phyloP scores from a whole-genome alignment of 169 alveolate species.

The Plasmodium gonderi region DNA sequence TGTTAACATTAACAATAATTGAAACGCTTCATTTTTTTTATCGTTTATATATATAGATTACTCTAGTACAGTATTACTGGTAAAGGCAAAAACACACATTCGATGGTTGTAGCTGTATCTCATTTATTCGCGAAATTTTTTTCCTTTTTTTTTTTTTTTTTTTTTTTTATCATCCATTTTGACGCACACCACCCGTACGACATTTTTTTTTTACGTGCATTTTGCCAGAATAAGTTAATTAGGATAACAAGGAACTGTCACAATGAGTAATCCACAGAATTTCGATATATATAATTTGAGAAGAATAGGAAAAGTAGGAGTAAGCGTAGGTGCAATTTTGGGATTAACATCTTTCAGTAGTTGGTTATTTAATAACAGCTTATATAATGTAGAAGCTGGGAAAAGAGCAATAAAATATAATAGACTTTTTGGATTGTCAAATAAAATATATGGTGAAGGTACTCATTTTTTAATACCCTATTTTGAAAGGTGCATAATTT shows the following conservation, averaged over 20 bases:
- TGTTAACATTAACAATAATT: neutral
- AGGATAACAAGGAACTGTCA: no score
- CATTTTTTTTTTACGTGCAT: no score
- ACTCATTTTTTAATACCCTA: constrained; percentile 96
- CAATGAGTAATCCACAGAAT: constrained; percentile 45
- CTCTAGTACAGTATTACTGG: no score
- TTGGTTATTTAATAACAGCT: constrained; percentile 75
- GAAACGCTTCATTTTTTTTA: neutral
- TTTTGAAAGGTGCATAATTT: constrained; percentile 95
- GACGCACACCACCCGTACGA: no score
- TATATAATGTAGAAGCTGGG: constrained; percentile 94
- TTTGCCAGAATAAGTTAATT: no score
- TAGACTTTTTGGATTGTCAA: constrained; percentile 87
- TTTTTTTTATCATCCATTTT: no score
- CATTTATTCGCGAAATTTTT: no score
- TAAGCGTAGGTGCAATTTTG: constrained; percentile 56
- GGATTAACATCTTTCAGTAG: constrained; percentile 71
- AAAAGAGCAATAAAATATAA: constrained; percentile 94
- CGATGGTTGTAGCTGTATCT: no score
- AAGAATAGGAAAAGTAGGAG: constrained; percentile 56
- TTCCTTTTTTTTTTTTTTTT: no score
- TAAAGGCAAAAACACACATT: no score
- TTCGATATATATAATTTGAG: constrained; percentile 52
- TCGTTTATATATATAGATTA: no score
- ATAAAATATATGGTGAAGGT: constrained; percentile 93